phyloP scores from a whole-genome alignment of 345 rosid species.

The Capsella bursapastoris region DNA sequence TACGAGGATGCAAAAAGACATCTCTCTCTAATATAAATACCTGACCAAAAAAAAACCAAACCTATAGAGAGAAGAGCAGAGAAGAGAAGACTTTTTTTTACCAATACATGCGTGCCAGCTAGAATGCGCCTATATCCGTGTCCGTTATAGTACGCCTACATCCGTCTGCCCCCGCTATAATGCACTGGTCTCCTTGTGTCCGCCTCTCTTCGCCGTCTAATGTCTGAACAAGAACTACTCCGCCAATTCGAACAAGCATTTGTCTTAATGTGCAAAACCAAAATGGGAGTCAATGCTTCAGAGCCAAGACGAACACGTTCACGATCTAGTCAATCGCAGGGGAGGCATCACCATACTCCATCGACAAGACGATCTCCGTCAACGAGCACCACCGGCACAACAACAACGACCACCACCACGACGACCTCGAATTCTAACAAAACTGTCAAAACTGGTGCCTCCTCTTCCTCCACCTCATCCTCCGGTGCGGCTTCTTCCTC shows the following conservation, averaged over 20 bases:
- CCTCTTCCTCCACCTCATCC: conserved; percentile 35
- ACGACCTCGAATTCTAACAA: conserved; percentile 33
- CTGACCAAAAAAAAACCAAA: neutral
- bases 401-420: neutral
- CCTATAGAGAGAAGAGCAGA: neutral
- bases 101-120: neutral
- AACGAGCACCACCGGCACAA: conserved; percentile 11
- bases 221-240: neutral
- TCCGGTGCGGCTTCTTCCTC: conserved; percentile 36
- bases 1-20: neutral
- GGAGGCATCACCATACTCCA: conserved; percentile 32
- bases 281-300: conserved; percentile 59
- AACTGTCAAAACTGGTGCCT: conserved; percentile 7
- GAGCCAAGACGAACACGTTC: conserved; percentile 46
- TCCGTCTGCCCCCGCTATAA: neutral
- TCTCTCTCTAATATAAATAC: conserved; percentile 2
- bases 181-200: neutral
- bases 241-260: neutral
- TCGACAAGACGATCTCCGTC: conserved; percentile 21
- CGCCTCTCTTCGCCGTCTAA: neutral
- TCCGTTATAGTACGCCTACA: neutral
- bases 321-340: conserved; percentile 36
- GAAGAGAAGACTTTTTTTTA: neutral
- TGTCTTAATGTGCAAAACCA: conserved; percentile 61
- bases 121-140: conserved; percentile 9